Evolutionary conservation across 1,284 basidiomycete genomes (phyloP).

Genomic region (Ganoderma sinense): DNA sequence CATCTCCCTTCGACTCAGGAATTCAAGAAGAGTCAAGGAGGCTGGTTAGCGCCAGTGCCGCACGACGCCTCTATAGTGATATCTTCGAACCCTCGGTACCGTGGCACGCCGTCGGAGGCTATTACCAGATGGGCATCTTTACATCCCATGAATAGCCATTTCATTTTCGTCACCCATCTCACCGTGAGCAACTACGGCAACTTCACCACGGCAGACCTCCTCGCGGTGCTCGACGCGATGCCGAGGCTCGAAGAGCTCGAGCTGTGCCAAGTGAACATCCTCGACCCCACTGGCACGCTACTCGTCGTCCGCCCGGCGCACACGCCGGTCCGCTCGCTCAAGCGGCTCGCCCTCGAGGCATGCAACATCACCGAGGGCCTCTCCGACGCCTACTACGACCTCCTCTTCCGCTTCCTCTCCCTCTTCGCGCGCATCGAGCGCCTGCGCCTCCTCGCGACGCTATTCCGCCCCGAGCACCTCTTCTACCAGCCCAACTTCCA

Average conservation of each 20-base stretch:
- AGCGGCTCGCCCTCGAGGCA: neutral
- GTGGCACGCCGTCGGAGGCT: neutral
- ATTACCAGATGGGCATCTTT: neutral
- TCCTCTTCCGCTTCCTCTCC: neutral
- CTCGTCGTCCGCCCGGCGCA: neutral
- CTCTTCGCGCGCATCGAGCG: neutral
- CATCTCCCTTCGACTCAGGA: neutral
- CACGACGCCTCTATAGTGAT: neutral
- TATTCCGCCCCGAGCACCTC: neutral
- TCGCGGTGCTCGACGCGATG: neutral
- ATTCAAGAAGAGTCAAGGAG: neutral
- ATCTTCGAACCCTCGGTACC: neutral
- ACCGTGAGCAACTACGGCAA: neutral
- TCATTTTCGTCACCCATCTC: neutral
- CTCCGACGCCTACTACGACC: neutral
- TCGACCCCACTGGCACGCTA: neutral
- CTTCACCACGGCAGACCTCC: neutral
- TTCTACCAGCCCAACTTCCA: neutral
- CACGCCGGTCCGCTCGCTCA: neutral
- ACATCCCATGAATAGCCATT: neutral
- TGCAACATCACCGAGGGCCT: neutral
- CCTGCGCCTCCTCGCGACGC: neutral
- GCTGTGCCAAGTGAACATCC: neutral
- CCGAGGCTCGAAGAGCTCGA: neutral
- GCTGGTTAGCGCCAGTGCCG: neutral